phyloP scores from a whole-genome alignment of 2,329 filamentous ascomycete species.

The Ceratocystis destructans region DNA sequence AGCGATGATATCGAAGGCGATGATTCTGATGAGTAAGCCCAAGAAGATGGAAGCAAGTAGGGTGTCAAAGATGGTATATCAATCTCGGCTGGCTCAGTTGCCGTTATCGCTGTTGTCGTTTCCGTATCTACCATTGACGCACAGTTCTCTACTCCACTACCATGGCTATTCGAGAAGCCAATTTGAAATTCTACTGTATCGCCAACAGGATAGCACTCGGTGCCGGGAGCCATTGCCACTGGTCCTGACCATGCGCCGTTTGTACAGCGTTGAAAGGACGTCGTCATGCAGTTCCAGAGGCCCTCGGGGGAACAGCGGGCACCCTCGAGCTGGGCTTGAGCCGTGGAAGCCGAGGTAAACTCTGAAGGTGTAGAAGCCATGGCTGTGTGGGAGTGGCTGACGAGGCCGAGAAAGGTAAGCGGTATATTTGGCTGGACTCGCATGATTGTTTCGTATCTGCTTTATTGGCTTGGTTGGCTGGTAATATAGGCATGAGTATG shows the following conservation, averaged over 20 bases:
- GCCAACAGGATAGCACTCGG: slow-evolving; percentile 33
- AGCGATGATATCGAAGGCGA: neutral
- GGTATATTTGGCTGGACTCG: neutral
- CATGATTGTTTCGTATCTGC: neutral
- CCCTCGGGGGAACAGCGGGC: slow-evolving; percentile 34
- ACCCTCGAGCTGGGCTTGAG: slow-evolving; percentile 27
- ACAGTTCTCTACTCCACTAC: neutral
- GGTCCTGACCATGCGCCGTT: slow-evolving; percentile 34
- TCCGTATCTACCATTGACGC: neutral
- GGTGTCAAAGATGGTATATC: neutral
- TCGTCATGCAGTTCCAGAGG: slow-evolving; percentile 41
- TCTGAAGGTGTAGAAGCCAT: neutral
- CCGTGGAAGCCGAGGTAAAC: neutral
- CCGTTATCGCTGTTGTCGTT: neutral
- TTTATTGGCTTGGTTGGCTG: neutral
- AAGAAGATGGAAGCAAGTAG: neutral
- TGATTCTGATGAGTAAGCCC: neutral
- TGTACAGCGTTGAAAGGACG: slow-evolving; percentile 38
- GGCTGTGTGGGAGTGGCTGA: neutral
- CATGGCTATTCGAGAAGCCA: slow-evolving; percentile 12
- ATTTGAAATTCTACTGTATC: slow-evolving; percentile 31
- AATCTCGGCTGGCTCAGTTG: neutral
- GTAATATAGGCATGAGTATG: neutral
- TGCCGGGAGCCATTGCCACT: slow-evolving; percentile 33
- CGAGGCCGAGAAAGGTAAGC: neutral